Base-by-base conservation (phyloP, 2,329 filamentous ascomycete genomes). In the Cordyceps fumosorosea region DNA sequence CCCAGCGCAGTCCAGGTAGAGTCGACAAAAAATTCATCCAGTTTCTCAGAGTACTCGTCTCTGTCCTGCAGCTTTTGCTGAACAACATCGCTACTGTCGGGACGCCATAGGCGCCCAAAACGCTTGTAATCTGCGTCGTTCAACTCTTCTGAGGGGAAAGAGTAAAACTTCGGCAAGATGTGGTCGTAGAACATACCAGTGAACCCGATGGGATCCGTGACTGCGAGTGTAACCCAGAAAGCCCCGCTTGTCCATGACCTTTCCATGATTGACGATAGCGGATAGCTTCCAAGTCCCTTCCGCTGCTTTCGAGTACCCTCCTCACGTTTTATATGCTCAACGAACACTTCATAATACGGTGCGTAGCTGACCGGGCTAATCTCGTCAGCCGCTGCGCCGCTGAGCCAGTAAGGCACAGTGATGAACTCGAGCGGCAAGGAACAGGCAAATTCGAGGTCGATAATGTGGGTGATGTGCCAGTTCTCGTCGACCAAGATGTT, bases 401-500 rank as follows among this genome's bases (percentile, higher is more conserved):
- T 78, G 26, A 65, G 61, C 64, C 63, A 67, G 22, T 60, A 63
- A 14, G 64, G 66, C 5, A 64, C 52, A 12, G 62, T 59, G n/a
- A 66, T 7, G 26, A 66, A 67, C 60, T 74, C 71, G 32, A 66
- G 44, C 51, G 71, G 71, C 57, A 67, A 66, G 14, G 70, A 67
- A 66, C 69, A 72, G 51, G 70, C 66, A 67, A 69, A 74, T 64
- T 74, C 71, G 60, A 70, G 66, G 62, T 74, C 69, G 48, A 75
- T 70, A 1, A 73, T 60, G 64, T 65, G 65, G 47, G 67, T 70
- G 48, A 73, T 67, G 56, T 74, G 72, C 71, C 69, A 72, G 57
- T 73, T 47, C 60, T 71, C 62, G 58, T 75, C 69, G 34, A 75
- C 70, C 37, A 74, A 69, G 45, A 75, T 71, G 57, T 75, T 74